Base-by-base conservation (phyloP, 208 protist genomes). In the Acanthamoeba triangularis region DNA sequence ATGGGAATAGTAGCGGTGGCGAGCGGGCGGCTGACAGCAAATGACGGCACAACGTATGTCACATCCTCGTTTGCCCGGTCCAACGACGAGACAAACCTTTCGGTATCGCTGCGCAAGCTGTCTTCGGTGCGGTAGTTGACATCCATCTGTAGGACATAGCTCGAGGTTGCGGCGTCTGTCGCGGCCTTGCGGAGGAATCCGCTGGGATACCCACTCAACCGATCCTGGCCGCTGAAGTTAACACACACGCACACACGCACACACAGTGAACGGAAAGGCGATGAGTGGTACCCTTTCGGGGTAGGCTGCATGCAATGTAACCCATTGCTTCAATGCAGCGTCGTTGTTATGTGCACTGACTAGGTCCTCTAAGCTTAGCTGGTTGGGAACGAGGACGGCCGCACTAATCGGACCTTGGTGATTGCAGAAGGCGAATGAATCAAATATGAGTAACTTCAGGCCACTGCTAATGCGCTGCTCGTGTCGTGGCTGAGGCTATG, bases 341-440 rank as follows among this genome's bases (percentile, higher is more conserved):
- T 87, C 44, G 28, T 8, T 35, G 18, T 4, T 35, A n/a, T 87
- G 47, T 11, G 78, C 37, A 5, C 25, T 8, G 28, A 11, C 25
- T 2, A 87, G 47, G 20, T 59, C 44, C n/a, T 0, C 14, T 3
- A 87, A 28, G 37, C 49, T 59, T 11, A 37, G 44, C 41, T 20
- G 5, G 78, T 18, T 59, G 78, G 20, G 44, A 20, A 87, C 7
- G n/a, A 87, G n/a, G 25, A 87, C 47, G 28, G 78, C 8, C 25
- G 78, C 78, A 16, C 78, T 87, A 59, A 87, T 87, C 2, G 78
- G 78, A 2, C 78, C 78, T 84, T 61, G 52, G 52, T 59, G 18
- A 23, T 16, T 16, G 14, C 13, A 16, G 52, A 23, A 59, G 7
- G 52, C 13, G 18, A 56, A 20, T 56, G 14, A 56, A 11, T 11